A percentile compares a stretch with the other conserved stretches of the same genome.
phyloP scores from a whole-genome alignment of 2,329 filamentous ascomycete genomes.

The Aspergillus luchuensis region DNA sequence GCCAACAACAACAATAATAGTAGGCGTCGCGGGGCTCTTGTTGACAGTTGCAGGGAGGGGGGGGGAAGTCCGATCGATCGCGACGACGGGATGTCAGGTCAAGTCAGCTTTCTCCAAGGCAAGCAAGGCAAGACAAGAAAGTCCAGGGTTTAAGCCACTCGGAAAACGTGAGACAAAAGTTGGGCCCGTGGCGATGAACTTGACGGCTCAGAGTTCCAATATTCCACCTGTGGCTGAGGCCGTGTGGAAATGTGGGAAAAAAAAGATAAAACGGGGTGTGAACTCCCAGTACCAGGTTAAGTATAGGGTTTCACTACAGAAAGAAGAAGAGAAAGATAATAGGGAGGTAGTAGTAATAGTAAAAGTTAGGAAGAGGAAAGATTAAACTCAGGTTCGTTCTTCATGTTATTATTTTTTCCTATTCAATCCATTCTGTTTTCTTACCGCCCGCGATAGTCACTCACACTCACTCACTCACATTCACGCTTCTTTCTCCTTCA shows the following conservation, averaged over 20 bases:
- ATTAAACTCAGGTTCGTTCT: no score
- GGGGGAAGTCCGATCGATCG: slow-evolving; percentile 2
- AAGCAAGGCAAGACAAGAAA: not conserved
- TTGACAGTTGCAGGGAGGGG: slow-evolving; percentile 21
- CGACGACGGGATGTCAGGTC: slow-evolving; percentile 3
- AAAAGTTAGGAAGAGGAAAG: no score
- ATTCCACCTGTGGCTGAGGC: slow-evolving; percentile 1
- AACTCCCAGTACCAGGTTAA: no score
- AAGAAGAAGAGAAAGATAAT: not conserved
- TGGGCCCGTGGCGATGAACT: not conserved
- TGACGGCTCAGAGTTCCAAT: not conserved
- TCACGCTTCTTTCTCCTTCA: slow-evolving; percentile 16
- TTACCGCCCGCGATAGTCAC: not conserved
- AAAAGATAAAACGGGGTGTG: not conserved
- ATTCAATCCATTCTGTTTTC: not conserved
- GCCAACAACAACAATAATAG: slow-evolving; percentile 2
- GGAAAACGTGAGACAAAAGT: slow-evolving; percentile 4
- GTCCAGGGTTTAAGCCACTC: slow-evolving; percentile 1
- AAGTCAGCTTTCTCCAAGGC: not conserved
- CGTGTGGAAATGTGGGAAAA: not conserved
- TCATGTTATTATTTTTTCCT: not conserved
- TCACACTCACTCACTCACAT: no score
- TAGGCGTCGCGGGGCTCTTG: slow-evolving; percentile 28
- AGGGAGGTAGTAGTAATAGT: not conserved
- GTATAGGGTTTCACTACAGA: no score